These are phyloP conservation scores for Oryza coarctata DNA, from an alignment of 176 grass and related monocot genomes.

Conservation along the genomic window DNA sequence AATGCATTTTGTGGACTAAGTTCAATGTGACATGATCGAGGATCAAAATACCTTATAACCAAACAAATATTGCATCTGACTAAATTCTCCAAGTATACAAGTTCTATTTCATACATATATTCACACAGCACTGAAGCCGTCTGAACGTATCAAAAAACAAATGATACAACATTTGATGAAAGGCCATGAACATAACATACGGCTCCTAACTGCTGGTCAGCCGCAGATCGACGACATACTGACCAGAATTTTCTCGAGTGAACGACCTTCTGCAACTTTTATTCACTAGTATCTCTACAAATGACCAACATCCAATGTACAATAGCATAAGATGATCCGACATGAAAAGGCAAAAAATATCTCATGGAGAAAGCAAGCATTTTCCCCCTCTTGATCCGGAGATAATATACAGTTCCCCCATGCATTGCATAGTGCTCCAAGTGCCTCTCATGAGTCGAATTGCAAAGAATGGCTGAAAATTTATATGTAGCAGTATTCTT, in stretches of 20 bases:
- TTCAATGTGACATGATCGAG: no score
- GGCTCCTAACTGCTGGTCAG: not conserved
- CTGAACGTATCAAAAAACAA: not conserved
- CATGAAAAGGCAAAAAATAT: slow-evolving; percentile 16
- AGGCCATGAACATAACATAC: not conserved
- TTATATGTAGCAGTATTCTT: slow-evolving; percentile 23
- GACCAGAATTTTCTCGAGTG: not conserved
- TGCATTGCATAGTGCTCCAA: not conserved
- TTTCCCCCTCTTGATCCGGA: not conserved
- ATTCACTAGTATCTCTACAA: slow-evolving; percentile 16
- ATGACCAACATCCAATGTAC: not conserved
- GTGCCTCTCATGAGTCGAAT: slow-evolving; percentile 4
- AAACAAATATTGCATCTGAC: not conserved
- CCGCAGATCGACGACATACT: not conserved
- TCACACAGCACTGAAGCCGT: not conserved
- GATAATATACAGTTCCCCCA: not conserved
- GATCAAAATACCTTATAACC: not conserved
- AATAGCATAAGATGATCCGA: not conserved
- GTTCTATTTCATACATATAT: not conserved
- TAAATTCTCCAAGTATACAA: not conserved
- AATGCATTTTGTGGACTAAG: no score
- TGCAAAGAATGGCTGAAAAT: slow-evolving; percentile 45
- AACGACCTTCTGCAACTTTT: slow-evolving; percentile 7
- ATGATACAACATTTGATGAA: not conserved
- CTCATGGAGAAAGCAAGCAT: not conserved